A percentile compares a stretch with the other conserved stretches of the same genome.
These are phyloP conservation scores for Mortierella sp. DNA, from an alignment of 371 early-diverging fungal species.

Conservation along the genomic window DNA sequence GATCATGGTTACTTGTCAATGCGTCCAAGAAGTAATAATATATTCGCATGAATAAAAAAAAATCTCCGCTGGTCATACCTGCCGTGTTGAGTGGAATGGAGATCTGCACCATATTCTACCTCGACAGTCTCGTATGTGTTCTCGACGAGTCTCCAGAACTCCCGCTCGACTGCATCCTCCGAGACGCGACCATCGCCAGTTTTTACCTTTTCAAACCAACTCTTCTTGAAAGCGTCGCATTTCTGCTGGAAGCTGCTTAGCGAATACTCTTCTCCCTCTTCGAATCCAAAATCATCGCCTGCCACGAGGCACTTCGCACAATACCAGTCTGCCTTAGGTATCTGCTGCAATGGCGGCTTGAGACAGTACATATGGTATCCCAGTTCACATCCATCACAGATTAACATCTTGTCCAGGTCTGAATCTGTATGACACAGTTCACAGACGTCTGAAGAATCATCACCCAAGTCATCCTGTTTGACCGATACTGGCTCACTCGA, in stretches of 20 bases:
- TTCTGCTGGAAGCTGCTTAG: slow-evolving; percentile 84
- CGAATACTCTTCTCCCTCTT: slow-evolving; percentile 83
- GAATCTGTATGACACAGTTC: slow-evolving; percentile 69
- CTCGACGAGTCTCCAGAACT: slow-evolving; percentile 95
- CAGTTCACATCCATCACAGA: slow-evolving; percentile 91
- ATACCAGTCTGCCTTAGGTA: slow-evolving; percentile 88
- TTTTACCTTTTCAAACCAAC: slow-evolving; percentile 70
- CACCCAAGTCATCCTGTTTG: slow-evolving; percentile 13
- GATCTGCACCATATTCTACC: slow-evolving; percentile 96
- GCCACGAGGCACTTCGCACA: slow-evolving; percentile 83
- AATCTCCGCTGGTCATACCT: no score
- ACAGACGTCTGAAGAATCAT: slow-evolving; percentile 61
- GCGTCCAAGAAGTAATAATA: background rate
- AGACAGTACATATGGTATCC: slow-evolving; percentile 88
- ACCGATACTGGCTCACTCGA: slow-evolving; percentile 33
- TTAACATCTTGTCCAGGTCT: slow-evolving; percentile 74
- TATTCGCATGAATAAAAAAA: background rate
- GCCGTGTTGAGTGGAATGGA: slow-evolving; percentile 92
- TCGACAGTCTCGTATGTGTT: slow-evolving; percentile 87
- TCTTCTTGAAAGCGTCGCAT: slow-evolving; percentile 83
- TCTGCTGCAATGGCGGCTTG: slow-evolving; percentile 69
- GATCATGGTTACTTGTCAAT: background rate
- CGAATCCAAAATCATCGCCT: slow-evolving; percentile 94
- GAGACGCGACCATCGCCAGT: slow-evolving; percentile 59
- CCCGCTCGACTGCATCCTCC: slow-evolving; percentile 87